phyloP scores from a whole-genome alignment of 345 rosid genomes.

The Eucalyptus victrix region DNA sequence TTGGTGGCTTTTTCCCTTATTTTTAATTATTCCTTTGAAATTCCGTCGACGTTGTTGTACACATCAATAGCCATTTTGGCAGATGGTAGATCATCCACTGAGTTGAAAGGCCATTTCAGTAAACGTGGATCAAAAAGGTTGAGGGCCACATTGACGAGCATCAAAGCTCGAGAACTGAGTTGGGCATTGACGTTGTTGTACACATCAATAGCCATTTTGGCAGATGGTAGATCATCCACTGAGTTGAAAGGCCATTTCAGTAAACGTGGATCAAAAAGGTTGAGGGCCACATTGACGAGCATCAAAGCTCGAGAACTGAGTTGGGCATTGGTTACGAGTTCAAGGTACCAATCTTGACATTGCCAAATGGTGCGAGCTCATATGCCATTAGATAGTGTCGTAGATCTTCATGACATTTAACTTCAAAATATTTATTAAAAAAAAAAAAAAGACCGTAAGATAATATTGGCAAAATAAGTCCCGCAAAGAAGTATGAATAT shows the following conservation, averaged over 20 bases:
- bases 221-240: background rate
- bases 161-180: background rate
- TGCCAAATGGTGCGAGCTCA: background rate
- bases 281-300: background rate
- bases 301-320: background rate
- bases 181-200: background rate
- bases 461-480: background rate
- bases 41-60: background rate
- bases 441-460: background rate
- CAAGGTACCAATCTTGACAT: background rate
- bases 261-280: background rate
- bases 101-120: background rate
- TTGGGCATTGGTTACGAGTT: background rate
- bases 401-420: background rate
- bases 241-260: background rate
- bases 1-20: too few relatives aligned
- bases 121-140: background rate
- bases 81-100: background rate
- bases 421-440: background rate
- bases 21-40: background rate
- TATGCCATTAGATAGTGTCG: background rate
- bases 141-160: background rate
- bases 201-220: background rate
- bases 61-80: background rate
- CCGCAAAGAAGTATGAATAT: too few relatives aligned